A percentile compares a stretch with the other conserved stretches of the same genome.
These are phyloP conservation scores for Escovopsis sp. DNA, from an alignment of 2,329 filamentous ascomycete genomes.

Conservation along the genomic window DNA sequence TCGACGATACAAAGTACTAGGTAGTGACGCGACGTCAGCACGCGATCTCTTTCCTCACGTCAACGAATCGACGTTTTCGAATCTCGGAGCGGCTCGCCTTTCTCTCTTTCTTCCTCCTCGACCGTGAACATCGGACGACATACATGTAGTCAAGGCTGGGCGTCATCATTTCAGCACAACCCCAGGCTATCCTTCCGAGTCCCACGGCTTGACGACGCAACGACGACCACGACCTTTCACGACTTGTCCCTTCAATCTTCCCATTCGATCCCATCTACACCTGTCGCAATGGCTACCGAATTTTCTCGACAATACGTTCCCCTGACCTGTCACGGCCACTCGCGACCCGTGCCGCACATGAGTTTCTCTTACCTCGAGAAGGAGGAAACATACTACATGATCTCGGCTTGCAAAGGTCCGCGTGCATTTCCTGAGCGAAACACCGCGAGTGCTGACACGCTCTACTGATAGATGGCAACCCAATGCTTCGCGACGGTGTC, in stretches of 20 bases:
- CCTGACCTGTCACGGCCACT: constrained; percentile 87
- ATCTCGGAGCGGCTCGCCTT: too few species aligned
- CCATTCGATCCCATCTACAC: neutral
- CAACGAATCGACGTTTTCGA: too few species aligned
- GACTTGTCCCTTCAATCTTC: neutral
- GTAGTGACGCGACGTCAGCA: too few species aligned
- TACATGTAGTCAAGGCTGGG: too few species aligned
- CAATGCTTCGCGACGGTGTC: constrained; percentile 91
- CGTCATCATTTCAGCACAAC: too few species aligned
- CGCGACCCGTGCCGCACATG: constrained; percentile 79
- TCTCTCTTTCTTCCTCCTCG: too few species aligned
- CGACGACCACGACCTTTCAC: neutral
- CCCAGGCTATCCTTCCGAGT: too few species aligned
- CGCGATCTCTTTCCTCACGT: neutral
- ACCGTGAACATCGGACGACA: too few species aligned
- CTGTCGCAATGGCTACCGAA: constrained; percentile 19
- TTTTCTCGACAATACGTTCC: constrained; percentile 53
- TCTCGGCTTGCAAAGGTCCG: constrained; percentile 79
- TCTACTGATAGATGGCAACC: constrained; percentile 81
- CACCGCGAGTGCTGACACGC: constrained; percentile 2
- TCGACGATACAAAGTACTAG: too few species aligned
- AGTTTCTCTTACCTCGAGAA: constrained; percentile 75
- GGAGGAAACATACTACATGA: constrained; percentile 76
- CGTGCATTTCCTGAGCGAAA: neutral
- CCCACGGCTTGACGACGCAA: too few species aligned